Evolutionary conservation across 2,329 filamentous ascomycete genomes (phyloP).

Genomic region (Ceratocystis huliohia): DNA sequence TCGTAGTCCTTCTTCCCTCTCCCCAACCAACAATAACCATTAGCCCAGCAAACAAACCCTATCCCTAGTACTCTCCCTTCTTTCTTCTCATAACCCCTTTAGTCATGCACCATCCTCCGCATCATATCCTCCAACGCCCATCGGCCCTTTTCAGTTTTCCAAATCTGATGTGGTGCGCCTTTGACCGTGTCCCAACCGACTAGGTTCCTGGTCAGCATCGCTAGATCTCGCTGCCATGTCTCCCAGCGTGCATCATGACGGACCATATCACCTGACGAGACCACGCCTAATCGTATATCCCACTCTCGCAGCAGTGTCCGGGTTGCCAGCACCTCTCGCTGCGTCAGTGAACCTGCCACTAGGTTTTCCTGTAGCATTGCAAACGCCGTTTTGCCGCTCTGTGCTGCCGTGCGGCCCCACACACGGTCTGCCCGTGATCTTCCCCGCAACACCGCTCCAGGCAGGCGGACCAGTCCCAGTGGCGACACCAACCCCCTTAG

Average conservation of each 20-base stretch:
- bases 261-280: constrained; percentile 68
- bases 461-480: constrained; percentile 67
- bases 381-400: constrained; percentile 73
- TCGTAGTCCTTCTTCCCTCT: too few species aligned
- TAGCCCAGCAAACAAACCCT: neutral
- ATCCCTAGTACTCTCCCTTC: neutral
- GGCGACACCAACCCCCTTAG: constrained; percentile 52
- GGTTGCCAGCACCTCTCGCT: constrained; percentile 67
- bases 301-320: constrained; percentile 60
- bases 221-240: constrained; percentile 72
- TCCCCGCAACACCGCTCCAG: constrained; percentile 69
- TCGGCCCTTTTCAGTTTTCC: constrained; percentile 35
- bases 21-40: neutral
- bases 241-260: constrained; percentile 61
- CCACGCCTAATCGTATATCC: constrained; percentile 61
- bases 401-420: constrained; percentile 66
- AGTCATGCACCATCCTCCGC: constrained; percentile 9
- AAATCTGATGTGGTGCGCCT: constrained; percentile 74
- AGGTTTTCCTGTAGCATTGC: constrained; percentile 86
- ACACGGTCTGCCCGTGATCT: constrained; percentile 72
- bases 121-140: constrained; percentile 18
- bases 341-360: constrained; percentile 71
- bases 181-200: constrained; percentile 77
- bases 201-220: constrained; percentile 64
- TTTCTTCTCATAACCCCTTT: neutral